Percentiles rank a stretch among this genome's conserved stretches.
These are phyloP conservation scores for Solanum corneliomulleri DNA, from an alignment of 257 asterid species.

Conservation along the genomic window DNA sequence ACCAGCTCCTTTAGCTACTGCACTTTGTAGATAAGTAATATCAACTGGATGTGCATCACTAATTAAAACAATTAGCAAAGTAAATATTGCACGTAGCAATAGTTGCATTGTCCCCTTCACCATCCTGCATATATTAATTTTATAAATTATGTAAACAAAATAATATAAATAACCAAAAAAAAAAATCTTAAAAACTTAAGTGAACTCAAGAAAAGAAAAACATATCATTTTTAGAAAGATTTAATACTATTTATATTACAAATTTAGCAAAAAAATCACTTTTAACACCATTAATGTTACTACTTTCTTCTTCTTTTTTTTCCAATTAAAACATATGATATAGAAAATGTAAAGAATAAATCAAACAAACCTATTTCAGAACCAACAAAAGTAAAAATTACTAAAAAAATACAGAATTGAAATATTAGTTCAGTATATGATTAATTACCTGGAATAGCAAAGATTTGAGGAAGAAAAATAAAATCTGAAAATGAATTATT, in stretches of 20 bases:
- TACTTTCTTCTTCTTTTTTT: neutral
- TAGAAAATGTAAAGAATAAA: neutral
- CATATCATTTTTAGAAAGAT: neutral
- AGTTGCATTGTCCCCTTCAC: neutral
- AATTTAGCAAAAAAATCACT: neutral
- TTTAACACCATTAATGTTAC: neutral
- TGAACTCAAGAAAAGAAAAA: neutral
- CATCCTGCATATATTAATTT: constrained; percentile 5
- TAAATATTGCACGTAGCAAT: constrained; percentile 8
- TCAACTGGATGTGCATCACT: constrained; percentile 17
- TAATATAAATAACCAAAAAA: neutral
- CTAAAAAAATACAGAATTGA: neutral
- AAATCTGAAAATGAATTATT: neutral
- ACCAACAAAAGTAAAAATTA: neutral
- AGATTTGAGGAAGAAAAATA: neutral
- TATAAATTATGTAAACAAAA: neutral
- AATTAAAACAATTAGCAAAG: constrained; percentile 5
- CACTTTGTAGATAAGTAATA: constrained; percentile 14
- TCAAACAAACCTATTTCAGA: neutral
- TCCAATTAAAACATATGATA: neutral
- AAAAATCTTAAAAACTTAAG: neutral
- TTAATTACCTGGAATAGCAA: neutral
- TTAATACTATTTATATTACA: neutral
- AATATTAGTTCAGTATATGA: neutral
- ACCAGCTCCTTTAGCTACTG: constrained; percentile 39